These are phyloP conservation scores for Xylariaceae sp. DNA, from an alignment of 2,329 filamentous ascomycete genomes.

Conservation along the genomic window DNA sequence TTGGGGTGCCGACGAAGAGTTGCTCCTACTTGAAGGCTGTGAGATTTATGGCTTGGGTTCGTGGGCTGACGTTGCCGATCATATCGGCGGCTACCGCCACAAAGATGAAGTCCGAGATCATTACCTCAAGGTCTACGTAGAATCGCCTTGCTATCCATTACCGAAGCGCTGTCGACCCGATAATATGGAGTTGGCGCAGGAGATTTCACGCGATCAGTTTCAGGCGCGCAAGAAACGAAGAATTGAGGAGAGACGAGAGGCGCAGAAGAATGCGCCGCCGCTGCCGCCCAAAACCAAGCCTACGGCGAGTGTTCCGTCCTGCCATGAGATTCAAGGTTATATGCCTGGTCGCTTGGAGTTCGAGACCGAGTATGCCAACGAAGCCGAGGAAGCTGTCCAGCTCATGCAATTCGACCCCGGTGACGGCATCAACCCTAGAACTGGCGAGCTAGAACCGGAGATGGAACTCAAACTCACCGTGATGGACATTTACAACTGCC, in stretches of 20 bases:
- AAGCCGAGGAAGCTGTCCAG: slow-evolving; percentile 96
- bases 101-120: slow-evolving; percentile 96
- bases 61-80: slow-evolving; percentile 96
- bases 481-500: slow-evolving; percentile 96
- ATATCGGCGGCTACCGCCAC: slow-evolving; percentile 89
- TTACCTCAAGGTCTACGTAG: slow-evolving; percentile 81
- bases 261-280: slow-evolving; percentile 74
- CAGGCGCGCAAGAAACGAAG: slow-evolving; percentile 86
- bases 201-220: slow-evolving; percentile 85
- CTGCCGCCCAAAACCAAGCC: slow-evolving; percentile 91
- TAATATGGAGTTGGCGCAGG: slow-evolving; percentile 71
- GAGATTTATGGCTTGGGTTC: slow-evolving; percentile 95
- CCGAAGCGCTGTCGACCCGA: slow-evolving; percentile 79
- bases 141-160: slow-evolving; percentile 78
- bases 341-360: slow-evolving; percentile 98
- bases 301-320: slow-evolving; percentile 88
- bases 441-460: slow-evolving; percentile 84
- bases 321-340: slow-evolving; percentile 96
- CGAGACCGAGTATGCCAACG: slow-evolving; percentile 95
- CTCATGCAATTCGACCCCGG: slow-evolving; percentile 98
- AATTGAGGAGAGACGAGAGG: slow-evolving; percentile 87
- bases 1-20: slow-evolving; percentile 95
- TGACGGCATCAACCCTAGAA: slow-evolving; percentile 77
- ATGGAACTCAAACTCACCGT: slow-evolving; percentile 97
- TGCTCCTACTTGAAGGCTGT: slow-evolving; percentile 86